These are phyloP conservation scores for Akebia trifoliata DNA, from an alignment of 164 flowering plant species.

Conservation along the genomic window DNA sequence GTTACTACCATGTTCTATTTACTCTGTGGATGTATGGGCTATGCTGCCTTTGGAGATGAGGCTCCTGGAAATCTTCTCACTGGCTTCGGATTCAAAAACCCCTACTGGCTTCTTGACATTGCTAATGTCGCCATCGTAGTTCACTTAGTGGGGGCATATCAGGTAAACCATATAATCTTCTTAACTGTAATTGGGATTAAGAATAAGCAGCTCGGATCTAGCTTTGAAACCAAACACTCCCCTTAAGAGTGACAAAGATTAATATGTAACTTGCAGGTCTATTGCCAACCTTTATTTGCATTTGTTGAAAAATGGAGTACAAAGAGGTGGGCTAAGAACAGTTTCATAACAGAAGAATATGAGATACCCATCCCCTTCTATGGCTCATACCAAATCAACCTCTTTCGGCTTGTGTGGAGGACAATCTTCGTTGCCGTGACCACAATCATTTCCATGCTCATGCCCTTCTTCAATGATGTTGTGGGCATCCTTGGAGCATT, in stretches of 20 bases:
- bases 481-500: conserved; percentile 65
- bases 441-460: conserved; percentile 55
- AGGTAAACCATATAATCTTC: conserved; percentile 21
- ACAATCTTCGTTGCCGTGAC: conserved; percentile 41
- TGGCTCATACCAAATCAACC: conserved; percentile 40
- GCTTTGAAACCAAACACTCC: not conserved
- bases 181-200: not conserved
- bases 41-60: conserved; percentile 58
- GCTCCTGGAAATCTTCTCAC: conserved; percentile 68
- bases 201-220: too few species aligned
- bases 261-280: conserved; percentile 33
- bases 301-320: conserved; percentile 56
- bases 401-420: conserved; percentile 56
- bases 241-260: not conserved
- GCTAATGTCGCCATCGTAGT: conserved; percentile 58
- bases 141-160: conserved; percentile 66
- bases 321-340: conserved; percentile 37
- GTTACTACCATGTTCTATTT: conserved; percentile 56
- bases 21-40: conserved; percentile 66
- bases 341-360: conserved; percentile 38
- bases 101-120: conserved; percentile 61
- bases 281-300: conserved; percentile 54
- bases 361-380: conserved; percentile 33
- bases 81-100: conserved; percentile 56
- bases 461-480: conserved; percentile 73